These are phyloP conservation scores for Punica granatum DNA, from an alignment of 345 rosid genomes.

Conservation along the genomic window DNA sequence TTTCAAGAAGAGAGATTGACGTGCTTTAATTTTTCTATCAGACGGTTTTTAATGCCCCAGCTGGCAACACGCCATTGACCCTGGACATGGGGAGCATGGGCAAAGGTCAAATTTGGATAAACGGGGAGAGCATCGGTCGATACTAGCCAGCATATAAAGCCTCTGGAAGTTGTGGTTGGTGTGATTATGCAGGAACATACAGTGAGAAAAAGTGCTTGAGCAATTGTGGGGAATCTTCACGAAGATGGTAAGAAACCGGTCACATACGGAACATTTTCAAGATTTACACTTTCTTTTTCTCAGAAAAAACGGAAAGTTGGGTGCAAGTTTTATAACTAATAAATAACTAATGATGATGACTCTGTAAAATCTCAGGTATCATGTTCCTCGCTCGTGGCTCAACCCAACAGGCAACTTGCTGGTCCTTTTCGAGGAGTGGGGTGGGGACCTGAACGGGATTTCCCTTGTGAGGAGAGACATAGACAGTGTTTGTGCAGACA, in stretches of 20 bases:
- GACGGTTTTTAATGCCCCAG: conserved; percentile 43
- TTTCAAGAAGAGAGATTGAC: background rate
- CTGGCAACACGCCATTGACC: conserved; percentile 34
- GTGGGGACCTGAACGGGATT: conserved; percentile 88
- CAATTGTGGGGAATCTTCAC: conserved; percentile 94
- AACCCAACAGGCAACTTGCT: conserved; percentile 76
- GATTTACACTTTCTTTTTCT: background rate
- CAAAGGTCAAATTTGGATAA: conserved; percentile 52
- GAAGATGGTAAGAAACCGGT: conserved; percentile 53
- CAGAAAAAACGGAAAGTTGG: too few species aligned
- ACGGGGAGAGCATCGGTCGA: conserved; percentile 45
- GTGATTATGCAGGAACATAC: conserved; percentile 68
- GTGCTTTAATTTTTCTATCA: conserved; percentile 8
- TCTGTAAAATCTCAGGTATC: conserved; percentile 52
- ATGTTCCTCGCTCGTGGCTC: conserved; percentile 89
- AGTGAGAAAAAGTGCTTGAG: conserved; percentile 68
- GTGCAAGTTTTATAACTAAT: background rate
- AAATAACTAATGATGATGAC: background rate
- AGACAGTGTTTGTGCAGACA: conserved; percentile 81
- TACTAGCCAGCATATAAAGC: conserved; percentile 47
- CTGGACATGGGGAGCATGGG: conserved; percentile 50
- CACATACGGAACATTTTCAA: background rate
- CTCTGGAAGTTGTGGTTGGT: conserved; percentile 27
- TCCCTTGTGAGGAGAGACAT: conserved; percentile 75
- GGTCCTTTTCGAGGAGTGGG: conserved; percentile 98